Evolutionary conservation across 768 basidiomycete species (phyloP).

Genomic region (Austroboletus eburneus): DNA sequence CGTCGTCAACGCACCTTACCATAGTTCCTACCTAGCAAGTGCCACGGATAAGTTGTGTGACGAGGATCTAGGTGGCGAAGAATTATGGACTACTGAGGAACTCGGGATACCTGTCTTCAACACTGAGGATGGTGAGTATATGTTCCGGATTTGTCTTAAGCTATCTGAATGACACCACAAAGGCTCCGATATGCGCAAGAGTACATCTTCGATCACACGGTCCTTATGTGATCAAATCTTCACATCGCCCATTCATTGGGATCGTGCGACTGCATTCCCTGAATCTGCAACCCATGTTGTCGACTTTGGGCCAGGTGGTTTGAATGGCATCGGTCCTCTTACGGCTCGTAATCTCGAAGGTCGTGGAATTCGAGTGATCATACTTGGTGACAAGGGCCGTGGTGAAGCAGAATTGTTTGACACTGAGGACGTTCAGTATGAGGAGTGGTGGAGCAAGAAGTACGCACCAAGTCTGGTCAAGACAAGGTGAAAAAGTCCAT

Average conservation of each 20-base stretch:
- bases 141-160: slow-evolving; percentile 16
- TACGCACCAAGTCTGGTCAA: slow-evolving; percentile 83
- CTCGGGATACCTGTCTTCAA: slow-evolving; percentile 84
- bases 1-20: slow-evolving; percentile 94
- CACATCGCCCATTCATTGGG: slow-evolving; percentile 89
- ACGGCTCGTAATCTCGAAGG: slow-evolving; percentile 91
- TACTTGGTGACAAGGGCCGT: slow-evolving; percentile 87
- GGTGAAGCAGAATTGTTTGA: slow-evolving; percentile 86
- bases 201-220: slow-evolving; percentile 70
- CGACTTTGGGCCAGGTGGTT: slow-evolving; percentile 95
- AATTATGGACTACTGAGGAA: slow-evolving; percentile 68
- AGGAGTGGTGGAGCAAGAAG: slow-evolving; percentile 90
- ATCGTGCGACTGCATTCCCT: slow-evolving; percentile 85
- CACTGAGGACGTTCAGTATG: slow-evolving; percentile 58
- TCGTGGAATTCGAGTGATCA: slow-evolving; percentile 85
- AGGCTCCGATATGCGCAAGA: slow-evolving; percentile 82
- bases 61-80: slow-evolving; percentile 74
- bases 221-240: slow-evolving; percentile 94
- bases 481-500: slow-evolving; percentile 57
- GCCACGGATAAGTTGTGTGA: slow-evolving; percentile 71
- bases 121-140: slow-evolving; percentile 80
- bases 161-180: slow-evolving; percentile 12
- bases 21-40: slow-evolving; percentile 77
- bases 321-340: slow-evolving; percentile 89
- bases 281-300: slow-evolving; percentile 88